Evolutionary conservation across 441 rosid genomes (phyloP).

Genomic region (Croton setiger): DNA sequence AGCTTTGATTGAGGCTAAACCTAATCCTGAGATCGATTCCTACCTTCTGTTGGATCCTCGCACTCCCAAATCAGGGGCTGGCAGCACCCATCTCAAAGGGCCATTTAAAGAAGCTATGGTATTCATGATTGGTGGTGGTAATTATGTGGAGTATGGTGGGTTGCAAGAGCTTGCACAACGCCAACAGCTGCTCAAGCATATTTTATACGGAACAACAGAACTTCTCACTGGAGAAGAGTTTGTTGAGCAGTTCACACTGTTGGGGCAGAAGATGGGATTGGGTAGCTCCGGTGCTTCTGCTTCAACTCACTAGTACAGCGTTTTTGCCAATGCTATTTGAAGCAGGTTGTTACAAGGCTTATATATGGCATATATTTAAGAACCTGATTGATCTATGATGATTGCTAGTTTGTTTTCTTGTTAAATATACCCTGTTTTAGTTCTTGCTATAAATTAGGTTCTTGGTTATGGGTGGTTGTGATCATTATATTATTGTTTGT

Average conservation of each 20-base stretch:
- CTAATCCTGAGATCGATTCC: slow-evolving; percentile 82
- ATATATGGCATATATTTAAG: too few species aligned
- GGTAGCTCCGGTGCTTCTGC: slow-evolving; percentile 49
- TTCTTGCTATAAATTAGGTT: too few species aligned
- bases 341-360: slow-evolving; percentile 8
- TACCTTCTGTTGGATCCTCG: slow-evolving; percentile 85
- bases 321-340: slow-evolving; percentile 16
- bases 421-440: too few species aligned
- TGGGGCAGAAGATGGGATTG: slow-evolving; percentile 97
- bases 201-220: slow-evolving; percentile 90
- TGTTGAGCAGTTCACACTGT: slow-evolving; percentile 73
- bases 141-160: slow-evolving; percentile 85
- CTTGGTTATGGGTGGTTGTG: too few species aligned
- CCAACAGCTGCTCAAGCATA: slow-evolving; percentile 72
- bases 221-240: slow-evolving; percentile 83
- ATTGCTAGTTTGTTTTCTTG: too few species aligned
- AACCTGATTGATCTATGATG: too few species aligned
- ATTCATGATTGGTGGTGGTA: slow-evolving; percentile 96
- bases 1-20: slow-evolving; percentile 88
- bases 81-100: slow-evolving; percentile 66
- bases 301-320: slow-evolving; percentile 28
- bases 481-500: too few species aligned
- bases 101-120: slow-evolving; percentile 95
- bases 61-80: slow-evolving; percentile 72
- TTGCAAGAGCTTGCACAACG: slow-evolving; percentile 80